Percentiles rank a stretch among this genome's conserved stretches.
phyloP scores from a whole-genome alignment of 352 stramenopile genomes.

The Lagenidium giganteum region DNA sequence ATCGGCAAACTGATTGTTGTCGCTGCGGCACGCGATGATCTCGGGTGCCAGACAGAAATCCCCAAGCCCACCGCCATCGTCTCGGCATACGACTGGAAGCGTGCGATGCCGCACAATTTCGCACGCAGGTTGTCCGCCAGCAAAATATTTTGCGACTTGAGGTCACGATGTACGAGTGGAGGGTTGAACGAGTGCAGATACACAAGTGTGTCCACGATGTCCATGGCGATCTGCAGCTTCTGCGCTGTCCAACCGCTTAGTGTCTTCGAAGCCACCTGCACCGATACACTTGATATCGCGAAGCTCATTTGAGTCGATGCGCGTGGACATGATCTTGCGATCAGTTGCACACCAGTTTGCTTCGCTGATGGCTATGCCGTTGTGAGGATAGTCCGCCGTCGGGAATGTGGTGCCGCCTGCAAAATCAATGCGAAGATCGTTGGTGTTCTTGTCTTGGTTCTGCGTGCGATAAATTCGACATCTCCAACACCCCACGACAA shows the following conservation, averaged over 20 bases:
- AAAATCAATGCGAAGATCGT: too few relatives aligned
- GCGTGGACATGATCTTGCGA: background rate
- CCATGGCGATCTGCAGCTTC: conserved; percentile 20
- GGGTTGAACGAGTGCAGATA: conserved; percentile 19
- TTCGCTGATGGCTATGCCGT: too few relatives aligned
- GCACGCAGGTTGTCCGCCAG: conserved; percentile 18
- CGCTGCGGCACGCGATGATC: too few relatives aligned
- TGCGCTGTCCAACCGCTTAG: conserved; percentile 14
- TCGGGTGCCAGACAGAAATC: conserved; percentile 23
- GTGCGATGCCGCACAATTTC: conserved; percentile 30
- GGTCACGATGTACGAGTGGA: conserved; percentile 17
- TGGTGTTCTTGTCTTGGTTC: too few relatives aligned
- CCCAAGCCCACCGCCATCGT: conserved; percentile 28
- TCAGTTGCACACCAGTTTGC: background rate
- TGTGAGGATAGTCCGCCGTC: too few relatives aligned
- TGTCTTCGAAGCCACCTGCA: conserved; percentile 3
- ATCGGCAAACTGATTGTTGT: too few relatives aligned
- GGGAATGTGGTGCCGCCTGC: too few relatives aligned
- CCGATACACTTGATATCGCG: conserved; percentile 7
- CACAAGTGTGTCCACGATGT: conserved; percentile 16
- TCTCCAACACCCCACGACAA: too few relatives aligned
- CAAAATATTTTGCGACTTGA: conserved; percentile 20
- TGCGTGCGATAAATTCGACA: too few relatives aligned
- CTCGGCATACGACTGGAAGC: conserved; percentile 16
- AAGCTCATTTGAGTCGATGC: background rate